Evolutionary conservation across 768 basidiomycete genomes (phyloP).

Genomic region (Hericium erinaceus): DNA sequence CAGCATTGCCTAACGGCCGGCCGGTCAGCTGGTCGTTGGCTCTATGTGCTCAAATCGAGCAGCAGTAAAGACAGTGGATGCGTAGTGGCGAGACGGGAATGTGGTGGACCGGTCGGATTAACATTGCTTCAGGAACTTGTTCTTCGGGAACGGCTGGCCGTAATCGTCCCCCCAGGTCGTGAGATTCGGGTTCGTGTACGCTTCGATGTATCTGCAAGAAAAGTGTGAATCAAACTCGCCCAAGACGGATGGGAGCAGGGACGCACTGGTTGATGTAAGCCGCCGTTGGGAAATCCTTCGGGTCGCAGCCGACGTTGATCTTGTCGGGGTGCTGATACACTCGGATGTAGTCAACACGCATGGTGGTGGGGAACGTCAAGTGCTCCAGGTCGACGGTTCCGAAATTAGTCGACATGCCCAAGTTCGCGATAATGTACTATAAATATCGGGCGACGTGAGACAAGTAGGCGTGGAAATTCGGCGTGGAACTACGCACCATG

Average conservation of each 20-base stretch:
- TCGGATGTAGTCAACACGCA: constrained; percentile 77
- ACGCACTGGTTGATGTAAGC: constrained; percentile 67
- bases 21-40: too few relatives aligned
- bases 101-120: too few relatives aligned
- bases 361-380: constrained; percentile 40
- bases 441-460: neutral
- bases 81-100: too few relatives aligned
- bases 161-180: constrained; percentile 41
- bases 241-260: too few relatives aligned
- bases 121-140: constrained; percentile 33
- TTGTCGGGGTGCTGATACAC: constrained; percentile 51
- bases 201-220: constrained; percentile 43
- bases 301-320: constrained; percentile 60
- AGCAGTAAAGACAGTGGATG: too few relatives aligned
- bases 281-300: constrained; percentile 60
- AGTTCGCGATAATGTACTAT: constrained; percentile 45
- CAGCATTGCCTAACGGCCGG: too few relatives aligned
- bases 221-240: neutral
- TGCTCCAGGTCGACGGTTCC: constrained; percentile 45
- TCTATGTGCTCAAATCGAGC: too few relatives aligned
- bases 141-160: constrained; percentile 41
- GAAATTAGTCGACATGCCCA: constrained; percentile 55
- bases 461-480: neutral
- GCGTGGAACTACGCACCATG: constrained; percentile 21
- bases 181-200: constrained; percentile 60